Evolutionary conservation across 1,139 yeast species (phyloP), one percentile per base, ranked within the genome.

Genomic region (Pichia sp.): DNA sequence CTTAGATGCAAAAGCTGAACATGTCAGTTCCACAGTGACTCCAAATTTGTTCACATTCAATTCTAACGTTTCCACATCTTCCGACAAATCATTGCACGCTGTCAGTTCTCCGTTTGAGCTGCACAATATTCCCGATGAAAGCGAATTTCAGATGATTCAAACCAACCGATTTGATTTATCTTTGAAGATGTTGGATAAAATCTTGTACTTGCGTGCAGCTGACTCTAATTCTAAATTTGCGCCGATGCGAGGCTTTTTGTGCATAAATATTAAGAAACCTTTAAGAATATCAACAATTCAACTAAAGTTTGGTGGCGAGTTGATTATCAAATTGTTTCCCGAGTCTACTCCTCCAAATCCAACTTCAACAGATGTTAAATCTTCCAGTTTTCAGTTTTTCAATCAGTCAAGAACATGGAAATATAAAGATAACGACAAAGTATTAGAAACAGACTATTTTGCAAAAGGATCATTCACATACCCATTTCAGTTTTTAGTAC

Each of bases 221-320:
- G 38, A 32, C 7, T 28, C 42, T 15, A 24, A 26, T n/a, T 36
- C 42, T 7, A 35, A 37, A 5, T 23, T 39, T 11, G 45, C 51
- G 24, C 54, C 56, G 4, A 34, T 53, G 11, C 36, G 54, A 31
- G 59, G 59, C 2, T 48, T 43, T 33, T 35, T 54, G 11, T 37
- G 47, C 6, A 36, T 54, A 5, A 31, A 36, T 6, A 42, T 53
- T 7, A 47, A 44, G 20, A 52, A 44, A 37, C 40, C 46, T 2
- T 34, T 44, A 3, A 34, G 41, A 24, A 39, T 51, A 6, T 24
- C 42, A 5, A 28, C 34, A 15, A 43, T 47, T 12, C 20, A 36
- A 24, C 20, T 48, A 8, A 37, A 36, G 23, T 37, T 49, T n/a
- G 26, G 36, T 11, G 52, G 52, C 12, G 12, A 20, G 9, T 24